These are phyloP conservation scores for Podila epicladia DNA, from an alignment of 192 early-diverging fungal genomes.

Conservation along the genomic window DNA sequence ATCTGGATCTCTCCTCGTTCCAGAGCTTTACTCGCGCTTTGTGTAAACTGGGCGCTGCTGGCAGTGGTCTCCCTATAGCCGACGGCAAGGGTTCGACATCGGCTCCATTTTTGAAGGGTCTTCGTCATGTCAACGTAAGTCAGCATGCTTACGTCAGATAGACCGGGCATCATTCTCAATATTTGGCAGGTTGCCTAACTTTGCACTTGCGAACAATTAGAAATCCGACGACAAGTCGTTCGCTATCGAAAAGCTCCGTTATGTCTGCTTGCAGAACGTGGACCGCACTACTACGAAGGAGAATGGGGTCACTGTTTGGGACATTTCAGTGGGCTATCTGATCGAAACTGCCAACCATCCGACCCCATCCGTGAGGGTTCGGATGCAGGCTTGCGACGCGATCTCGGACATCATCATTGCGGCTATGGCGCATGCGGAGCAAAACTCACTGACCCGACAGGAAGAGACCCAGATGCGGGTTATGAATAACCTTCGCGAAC, in stretches of 20 bases:
- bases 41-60: constrained; percentile 68
- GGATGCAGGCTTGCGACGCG: constrained; percentile 80
- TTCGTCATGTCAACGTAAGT: constrained; percentile 53
- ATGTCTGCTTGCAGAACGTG: constrained; percentile 68
- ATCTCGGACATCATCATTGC: constrained; percentile 80
- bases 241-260: constrained; percentile 77
- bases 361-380: constrained; percentile 57
- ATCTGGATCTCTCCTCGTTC: constrained; percentile 67
- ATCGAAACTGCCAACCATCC: constrained; percentile 80
- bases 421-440: constrained; percentile 72
- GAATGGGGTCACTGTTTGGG: constrained; percentile 61
- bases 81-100: constrained; percentile 46
- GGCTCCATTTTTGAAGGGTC: constrained; percentile 34
- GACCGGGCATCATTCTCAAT: no score
- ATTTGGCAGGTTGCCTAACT: no score
- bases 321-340: constrained; percentile 74
- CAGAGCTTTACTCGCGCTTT: constrained; percentile 73
- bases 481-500: constrained; percentile 65
- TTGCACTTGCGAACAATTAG: constrained; percentile 21
- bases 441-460: constrained; percentile 66
- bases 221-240: constrained; percentile 81
- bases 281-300: constrained; percentile 57
- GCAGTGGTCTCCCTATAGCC: constrained; percentile 56
- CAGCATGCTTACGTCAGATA: no score
- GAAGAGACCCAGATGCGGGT: constrained; percentile 77